phyloP scores from a whole-genome alignment of 2,329 filamentous ascomycete species.

The Thelonectria rubi region DNA sequence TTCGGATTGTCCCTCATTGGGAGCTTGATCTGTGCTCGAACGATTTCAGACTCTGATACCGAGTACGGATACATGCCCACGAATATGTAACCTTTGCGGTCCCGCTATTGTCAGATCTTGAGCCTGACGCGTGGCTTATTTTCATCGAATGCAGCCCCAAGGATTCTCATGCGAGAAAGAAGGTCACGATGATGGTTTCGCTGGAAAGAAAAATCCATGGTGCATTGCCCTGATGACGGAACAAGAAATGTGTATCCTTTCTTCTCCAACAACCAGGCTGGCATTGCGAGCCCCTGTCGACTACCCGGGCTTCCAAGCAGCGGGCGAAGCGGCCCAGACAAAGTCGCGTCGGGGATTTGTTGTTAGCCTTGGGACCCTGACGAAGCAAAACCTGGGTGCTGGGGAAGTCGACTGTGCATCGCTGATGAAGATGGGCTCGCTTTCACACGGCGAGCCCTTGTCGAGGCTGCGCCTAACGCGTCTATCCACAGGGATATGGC shows the following conservation, averaged over 20 bases:
- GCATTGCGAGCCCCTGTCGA: not conserved
- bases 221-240: not conserved
- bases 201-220: not conserved
- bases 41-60: constrained; percentile 9
- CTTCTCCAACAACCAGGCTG: not conserved
- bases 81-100: constrained; percentile 16
- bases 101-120: constrained; percentile 18
- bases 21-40: constrained; percentile 13
- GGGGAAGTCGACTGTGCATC: constrained; percentile 4
- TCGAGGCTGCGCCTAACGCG: constrained; percentile 24
- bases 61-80: not conserved
- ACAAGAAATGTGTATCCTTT: not conserved
- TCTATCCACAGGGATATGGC: constrained; percentile 18
- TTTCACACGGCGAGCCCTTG: constrained; percentile 9
- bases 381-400: constrained; percentile 8
- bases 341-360: constrained; percentile 24
- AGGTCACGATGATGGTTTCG: not conserved
- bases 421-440: constrained; percentile 10
- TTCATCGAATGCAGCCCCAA: constrained; percentile 3
- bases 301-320: constrained; percentile 11
- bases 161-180: constrained; percentile 2
- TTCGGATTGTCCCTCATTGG: not conserved
- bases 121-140: constrained; percentile 20
- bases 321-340: constrained; percentile 13
- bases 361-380: constrained; percentile 13